Percentiles rank a stretch among this genome's conserved stretches.
Conservation (phyloP, 2,329 filamentous ascomycete species). For the Venturiaceae sp. region DNA sequence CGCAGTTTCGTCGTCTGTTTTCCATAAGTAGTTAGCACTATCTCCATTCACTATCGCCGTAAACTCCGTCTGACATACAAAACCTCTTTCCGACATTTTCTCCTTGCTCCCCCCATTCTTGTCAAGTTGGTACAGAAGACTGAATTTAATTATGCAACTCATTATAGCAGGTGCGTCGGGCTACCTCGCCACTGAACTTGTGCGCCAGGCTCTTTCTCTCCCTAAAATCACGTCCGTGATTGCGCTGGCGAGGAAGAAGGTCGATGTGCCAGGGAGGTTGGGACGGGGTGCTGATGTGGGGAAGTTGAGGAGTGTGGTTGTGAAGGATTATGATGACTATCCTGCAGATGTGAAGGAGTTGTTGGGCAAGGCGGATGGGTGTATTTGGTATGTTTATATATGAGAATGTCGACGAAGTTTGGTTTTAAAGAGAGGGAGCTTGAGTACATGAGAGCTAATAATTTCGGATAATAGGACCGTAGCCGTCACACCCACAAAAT, state of each 20-base stretch:
- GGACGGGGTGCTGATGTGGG: conserved; percentile 7
- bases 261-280: conserved; percentile 1
- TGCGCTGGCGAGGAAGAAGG: conserved; percentile 18
- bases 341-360: conserved; percentile 20
- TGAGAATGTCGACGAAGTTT: conserved; percentile 11
- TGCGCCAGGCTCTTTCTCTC: conserved; percentile 22
- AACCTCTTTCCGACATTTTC: background rate
- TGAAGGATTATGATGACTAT: conserved; percentile 23
- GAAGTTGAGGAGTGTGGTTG: conserved; percentile 20
- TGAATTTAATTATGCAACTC: conserved; percentile 13
- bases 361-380: conserved; percentile 22
- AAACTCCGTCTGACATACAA: conserved; percentile 1
- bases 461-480: conserved; percentile 24
- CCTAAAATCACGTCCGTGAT: conserved; percentile 20
- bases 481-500: conserved; percentile 31
- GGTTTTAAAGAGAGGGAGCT: background rate
- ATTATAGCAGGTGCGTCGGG: conserved; percentile 25
- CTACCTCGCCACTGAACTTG: conserved; percentile 24
- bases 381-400: conserved; percentile 24
- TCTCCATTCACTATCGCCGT: background rate
- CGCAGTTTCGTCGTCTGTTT: too few species aligned
- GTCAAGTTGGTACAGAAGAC: too few species aligned
- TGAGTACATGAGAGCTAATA: background rate
- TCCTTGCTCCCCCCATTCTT: background rate
- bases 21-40: too few species aligned